Percentiles rank a stretch among this genome's conserved stretches.
These are phyloP conservation scores for Bipolaris bicolor DNA, from an alignment of 2,329 filamentous ascomycete genomes.

Conservation along the genomic window DNA sequence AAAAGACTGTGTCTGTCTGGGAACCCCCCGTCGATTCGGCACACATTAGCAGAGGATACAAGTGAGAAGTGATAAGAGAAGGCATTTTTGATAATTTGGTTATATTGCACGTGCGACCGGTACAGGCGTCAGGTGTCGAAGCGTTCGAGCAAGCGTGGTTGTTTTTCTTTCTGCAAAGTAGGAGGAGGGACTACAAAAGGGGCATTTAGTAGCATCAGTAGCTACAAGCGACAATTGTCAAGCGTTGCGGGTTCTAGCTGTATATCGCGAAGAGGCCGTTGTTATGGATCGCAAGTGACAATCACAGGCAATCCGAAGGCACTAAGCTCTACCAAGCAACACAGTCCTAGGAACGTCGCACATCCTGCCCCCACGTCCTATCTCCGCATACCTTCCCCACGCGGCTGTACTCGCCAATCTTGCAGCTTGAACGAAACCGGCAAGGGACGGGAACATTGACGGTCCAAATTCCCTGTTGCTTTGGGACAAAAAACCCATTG, in stretches of 20 bases:
- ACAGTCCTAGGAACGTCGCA: background rate
- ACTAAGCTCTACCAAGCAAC: background rate
- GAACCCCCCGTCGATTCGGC: background rate
- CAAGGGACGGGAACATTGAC: background rate
- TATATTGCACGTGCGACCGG: constrained; percentile 4
- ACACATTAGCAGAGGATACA: background rate
- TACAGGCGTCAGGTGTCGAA: constrained; percentile 9
- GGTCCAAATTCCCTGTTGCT: background rate
- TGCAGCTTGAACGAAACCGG: background rate
- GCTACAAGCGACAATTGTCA: background rate
- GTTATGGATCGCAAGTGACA: background rate
- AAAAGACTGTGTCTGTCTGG: background rate
- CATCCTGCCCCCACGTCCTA: background rate
- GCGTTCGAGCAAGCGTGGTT: constrained; percentile 9
- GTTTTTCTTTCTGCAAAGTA: background rate
- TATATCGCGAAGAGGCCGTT: background rate
- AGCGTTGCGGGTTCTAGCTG: background rate
- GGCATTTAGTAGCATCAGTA: background rate
- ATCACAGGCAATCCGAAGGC: background rate
- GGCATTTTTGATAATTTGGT: background rate
- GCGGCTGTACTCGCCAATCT: background rate
- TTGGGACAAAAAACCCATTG: background rate
- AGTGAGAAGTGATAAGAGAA: background rate
- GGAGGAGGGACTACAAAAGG: background rate
- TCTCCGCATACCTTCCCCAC: background rate